Percentiles rank a stretch among this genome's conserved stretches.
phyloP scores from a whole-genome alignment of 2,329 filamentous ascomycete species.

The Cordyceps pruinosa region DNA sequence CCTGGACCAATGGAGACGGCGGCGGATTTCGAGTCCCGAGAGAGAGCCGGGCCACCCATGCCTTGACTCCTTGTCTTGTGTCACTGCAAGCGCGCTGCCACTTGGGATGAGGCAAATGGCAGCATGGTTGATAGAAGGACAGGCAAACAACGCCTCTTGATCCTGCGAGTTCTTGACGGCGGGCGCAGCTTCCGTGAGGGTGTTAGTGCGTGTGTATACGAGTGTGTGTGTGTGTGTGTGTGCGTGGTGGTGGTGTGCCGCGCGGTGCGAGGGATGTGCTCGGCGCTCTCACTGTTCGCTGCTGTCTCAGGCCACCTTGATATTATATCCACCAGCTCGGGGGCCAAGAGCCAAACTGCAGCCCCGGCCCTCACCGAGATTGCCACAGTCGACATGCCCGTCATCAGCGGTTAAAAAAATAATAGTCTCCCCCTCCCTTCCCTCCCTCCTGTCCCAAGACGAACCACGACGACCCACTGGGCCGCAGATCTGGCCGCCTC shows the following conservation, averaged over 20 bases:
- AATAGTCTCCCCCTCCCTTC: slow-evolving; percentile 4
- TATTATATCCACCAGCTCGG: slow-evolving; percentile 13
- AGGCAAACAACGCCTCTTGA: background rate
- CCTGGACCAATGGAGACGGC: background rate
- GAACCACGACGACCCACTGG: slow-evolving; percentile 34
- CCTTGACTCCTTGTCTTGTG: background rate
- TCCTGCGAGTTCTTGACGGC: background rate
- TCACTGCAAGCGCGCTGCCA: background rate
- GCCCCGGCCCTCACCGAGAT: slow-evolving; percentile 31
- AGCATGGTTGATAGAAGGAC: background rate
- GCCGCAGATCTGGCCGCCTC: slow-evolving; percentile 33
- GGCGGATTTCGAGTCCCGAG: background rate
- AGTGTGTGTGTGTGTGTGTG: slow-evolving; percentile 6
- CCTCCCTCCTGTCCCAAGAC: slow-evolving; percentile 20
- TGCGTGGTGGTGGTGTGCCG: background rate
- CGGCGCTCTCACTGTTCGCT: slow-evolving; percentile 4
- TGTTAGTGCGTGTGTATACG: slow-evolving; percentile 5
- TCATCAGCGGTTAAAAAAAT: slow-evolving; percentile 10
- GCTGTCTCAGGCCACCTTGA: slow-evolving; percentile 13
- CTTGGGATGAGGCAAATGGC: background rate
- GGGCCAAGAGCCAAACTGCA: slow-evolving; percentile 23
- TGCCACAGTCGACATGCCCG: slow-evolving; percentile 7
- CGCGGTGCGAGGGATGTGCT: background rate
- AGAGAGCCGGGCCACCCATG: background rate
- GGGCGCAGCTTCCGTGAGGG: background rate